These are phyloP conservation scores for Yarrowia sp. DNA, from an alignment of 805 yeast species.

Conservation along the genomic window DNA sequence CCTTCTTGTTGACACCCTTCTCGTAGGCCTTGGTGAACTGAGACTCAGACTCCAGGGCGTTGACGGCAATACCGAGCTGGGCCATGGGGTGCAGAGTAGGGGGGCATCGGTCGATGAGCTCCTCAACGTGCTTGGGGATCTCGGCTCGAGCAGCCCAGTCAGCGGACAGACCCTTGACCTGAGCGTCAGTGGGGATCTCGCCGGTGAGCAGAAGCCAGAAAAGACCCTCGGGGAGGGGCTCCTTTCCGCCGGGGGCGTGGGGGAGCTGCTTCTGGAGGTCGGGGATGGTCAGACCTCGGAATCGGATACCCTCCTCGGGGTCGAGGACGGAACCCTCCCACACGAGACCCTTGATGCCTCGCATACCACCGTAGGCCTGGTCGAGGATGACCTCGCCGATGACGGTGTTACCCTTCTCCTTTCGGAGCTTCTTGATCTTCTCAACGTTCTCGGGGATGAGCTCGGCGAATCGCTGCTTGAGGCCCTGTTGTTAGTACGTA, in stretches of 20 bases:
- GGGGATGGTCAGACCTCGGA: constrained; percentile 84
- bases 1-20: constrained; percentile 68
- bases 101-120: constrained; percentile 69
- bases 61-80: constrained; percentile 76
- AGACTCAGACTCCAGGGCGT: constrained; percentile 75
- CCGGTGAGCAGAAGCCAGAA: constrained; percentile 82
- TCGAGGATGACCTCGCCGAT: constrained; percentile 78
- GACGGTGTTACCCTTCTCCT: constrained; percentile 81
- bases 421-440: constrained; percentile 85
- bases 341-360: constrained; percentile 83
- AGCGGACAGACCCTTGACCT: constrained; percentile 61
- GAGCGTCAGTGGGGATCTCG: constrained; percentile 66
- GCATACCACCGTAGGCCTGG: constrained; percentile 91
- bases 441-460: constrained; percentile 90
- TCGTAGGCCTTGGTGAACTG: constrained; percentile 76
- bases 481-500: constrained; percentile 51
- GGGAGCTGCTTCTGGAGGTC: constrained; percentile 77
- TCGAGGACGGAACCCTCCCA: constrained; percentile 91
- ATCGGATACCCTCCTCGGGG: constrained; percentile 84
- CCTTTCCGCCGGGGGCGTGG: constrained; percentile 69
- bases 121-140: constrained; percentile 68
- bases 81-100: constrained; percentile 82
- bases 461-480: constrained; percentile 94
- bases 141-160: constrained; percentile 71
- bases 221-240: constrained; percentile 70